These are phyloP conservation scores for Taxawa tesnikishii DNA, from an alignment of 2,329 filamentous ascomycete species.

Conservation along the genomic window DNA sequence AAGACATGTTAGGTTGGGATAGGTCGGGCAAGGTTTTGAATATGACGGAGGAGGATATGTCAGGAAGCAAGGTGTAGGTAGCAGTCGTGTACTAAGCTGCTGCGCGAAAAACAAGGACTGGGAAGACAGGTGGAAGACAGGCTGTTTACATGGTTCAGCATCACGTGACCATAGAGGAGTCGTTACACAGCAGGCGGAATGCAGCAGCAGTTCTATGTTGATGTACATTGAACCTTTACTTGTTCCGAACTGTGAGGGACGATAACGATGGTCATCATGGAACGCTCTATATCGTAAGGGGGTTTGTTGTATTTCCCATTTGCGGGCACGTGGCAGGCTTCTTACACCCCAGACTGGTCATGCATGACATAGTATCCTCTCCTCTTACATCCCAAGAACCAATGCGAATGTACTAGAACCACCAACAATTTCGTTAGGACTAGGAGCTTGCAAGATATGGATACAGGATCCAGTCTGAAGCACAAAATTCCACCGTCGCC, in stretches of 20 bases:
- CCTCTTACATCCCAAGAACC: neutral
- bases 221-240: neutral
- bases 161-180: neutral
- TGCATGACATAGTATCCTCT: neutral
- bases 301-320: neutral
- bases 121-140: too few relatives aligned
- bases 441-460: neutral
- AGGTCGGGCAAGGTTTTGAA: neutral
- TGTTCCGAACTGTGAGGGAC: neutral
- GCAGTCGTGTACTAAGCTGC: too few relatives aligned
- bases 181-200: neutral
- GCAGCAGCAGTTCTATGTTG: neutral
- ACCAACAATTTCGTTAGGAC: neutral
- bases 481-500: neutral
- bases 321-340: neutral
- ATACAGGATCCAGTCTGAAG: neutral
- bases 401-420: neutral
- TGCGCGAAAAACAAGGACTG: too few relatives aligned
- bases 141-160: too few relatives aligned
- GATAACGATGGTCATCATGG: neutral
- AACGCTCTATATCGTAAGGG: neutral
- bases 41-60: neutral
- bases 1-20: neutral
- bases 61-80: neutral
- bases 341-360: neutral